These are phyloP conservation scores for Abelmoschus esculentus DNA, from an alignment of 345 rosid genomes.

Conservation along the genomic window DNA sequence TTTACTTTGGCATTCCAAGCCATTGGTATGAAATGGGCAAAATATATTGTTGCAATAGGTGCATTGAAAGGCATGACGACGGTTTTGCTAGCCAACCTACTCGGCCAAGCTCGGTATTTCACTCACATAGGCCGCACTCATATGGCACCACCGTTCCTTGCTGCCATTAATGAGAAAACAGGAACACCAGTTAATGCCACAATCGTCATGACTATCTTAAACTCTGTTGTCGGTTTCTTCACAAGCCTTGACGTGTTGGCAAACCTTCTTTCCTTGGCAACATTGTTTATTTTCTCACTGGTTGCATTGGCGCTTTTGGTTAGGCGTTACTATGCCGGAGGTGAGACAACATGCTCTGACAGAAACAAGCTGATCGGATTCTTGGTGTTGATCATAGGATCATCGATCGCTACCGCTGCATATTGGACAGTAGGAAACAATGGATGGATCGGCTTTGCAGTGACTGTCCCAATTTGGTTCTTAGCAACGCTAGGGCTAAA, in stretches of 20 bases:
- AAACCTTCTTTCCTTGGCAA: slow-evolving; percentile 51
- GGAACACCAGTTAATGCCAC: slow-evolving; percentile 57
- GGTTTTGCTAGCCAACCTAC: slow-evolving; percentile 36
- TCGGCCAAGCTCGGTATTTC: slow-evolving; percentile 59
- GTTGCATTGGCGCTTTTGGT: slow-evolving; percentile 53
- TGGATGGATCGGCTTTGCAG: slow-evolving; percentile 41
- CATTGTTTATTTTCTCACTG: slow-evolving; percentile 46
- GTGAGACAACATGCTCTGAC: slow-evolving; percentile 29
- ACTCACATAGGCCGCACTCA: slow-evolving; percentile 64
- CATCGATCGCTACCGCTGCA: slow-evolving; percentile 33
- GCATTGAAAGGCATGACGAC: slow-evolving; percentile 71
- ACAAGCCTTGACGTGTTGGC: slow-evolving; percentile 45
- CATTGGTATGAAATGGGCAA: slow-evolving; percentile 53
- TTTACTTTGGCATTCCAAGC: slow-evolving; percentile 48
- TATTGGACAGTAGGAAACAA: slow-evolving; percentile 30
- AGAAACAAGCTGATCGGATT: slow-evolving; percentile 29
- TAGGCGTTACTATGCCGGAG: slow-evolving; percentile 45
- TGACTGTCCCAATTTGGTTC: slow-evolving; percentile 47
- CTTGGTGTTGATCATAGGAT: slow-evolving; percentile 29
- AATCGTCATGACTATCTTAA: slow-evolving; percentile 37
- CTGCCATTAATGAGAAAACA: slow-evolving; percentile 36
- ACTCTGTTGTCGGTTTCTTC: slow-evolving; percentile 44
- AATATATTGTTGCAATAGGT: slow-evolving; percentile 53
- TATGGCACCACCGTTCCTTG: slow-evolving; percentile 55
- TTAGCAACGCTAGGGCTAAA: slow-evolving; percentile 36